Conservation (phyloP, 305 asterid genomes). For the Fraxinus nigra region DNA sequence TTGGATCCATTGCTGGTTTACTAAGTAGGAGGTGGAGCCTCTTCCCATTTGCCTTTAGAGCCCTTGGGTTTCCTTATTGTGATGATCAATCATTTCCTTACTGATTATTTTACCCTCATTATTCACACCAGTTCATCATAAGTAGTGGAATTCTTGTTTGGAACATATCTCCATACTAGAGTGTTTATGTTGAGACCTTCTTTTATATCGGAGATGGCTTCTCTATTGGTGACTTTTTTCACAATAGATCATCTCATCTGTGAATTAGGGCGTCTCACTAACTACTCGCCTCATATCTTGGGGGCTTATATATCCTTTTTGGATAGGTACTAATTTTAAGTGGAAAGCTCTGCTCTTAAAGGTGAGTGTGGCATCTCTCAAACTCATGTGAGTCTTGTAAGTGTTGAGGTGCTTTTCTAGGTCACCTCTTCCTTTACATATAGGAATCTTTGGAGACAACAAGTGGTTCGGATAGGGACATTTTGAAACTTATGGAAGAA, state of each 20-base stretch:
- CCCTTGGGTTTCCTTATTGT: background rate
- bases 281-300: background rate
- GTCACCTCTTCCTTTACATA: background rate
- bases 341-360: background rate
- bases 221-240: background rate
- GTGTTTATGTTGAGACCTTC: background rate
- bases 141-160: background rate
- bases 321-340: too few species aligned
- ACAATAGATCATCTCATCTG: background rate
- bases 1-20: background rate
- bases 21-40: too few species aligned
- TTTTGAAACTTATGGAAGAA: too few species aligned
- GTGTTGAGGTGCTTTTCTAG: background rate
- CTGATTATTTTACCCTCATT: background rate
- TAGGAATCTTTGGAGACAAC: background rate
- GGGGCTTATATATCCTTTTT: background rate
- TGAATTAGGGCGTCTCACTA: background rate
- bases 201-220: too few species aligned
- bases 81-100: background rate
- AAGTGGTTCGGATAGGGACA: background rate
- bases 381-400: background rate
- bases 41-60: background rate
- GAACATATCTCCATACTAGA: too few species aligned
- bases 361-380: background rate
- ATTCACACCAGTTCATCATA: background rate